phyloP scores from a whole-genome alignment of 2,329 filamentous ascomycete genomes.

The Colletotrichum lupini region DNA sequence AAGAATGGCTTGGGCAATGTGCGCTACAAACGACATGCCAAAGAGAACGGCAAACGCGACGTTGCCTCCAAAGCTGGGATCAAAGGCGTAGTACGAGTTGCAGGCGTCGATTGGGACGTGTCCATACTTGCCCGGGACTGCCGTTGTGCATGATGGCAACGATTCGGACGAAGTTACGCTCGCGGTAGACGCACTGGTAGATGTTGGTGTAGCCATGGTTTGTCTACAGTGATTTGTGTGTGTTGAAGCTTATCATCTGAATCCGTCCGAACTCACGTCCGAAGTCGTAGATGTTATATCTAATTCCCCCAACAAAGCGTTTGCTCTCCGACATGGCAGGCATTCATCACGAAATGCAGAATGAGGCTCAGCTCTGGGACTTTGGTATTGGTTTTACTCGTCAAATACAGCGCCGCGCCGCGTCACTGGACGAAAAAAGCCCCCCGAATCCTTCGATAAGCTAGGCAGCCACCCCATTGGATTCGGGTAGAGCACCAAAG shows the following conservation, averaged over 20 bases:
- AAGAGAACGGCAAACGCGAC: slow-evolving; percentile 46
- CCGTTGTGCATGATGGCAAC: slow-evolving; percentile 41
- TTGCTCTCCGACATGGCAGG: background rate
- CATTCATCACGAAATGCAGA: background rate
- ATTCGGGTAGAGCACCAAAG: background rate
- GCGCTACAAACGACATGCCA: slow-evolving; percentile 41
- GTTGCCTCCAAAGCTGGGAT: slow-evolving; percentile 48
- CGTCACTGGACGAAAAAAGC: slow-evolving; percentile 15
- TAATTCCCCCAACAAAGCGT: background rate
- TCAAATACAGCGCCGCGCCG: background rate
- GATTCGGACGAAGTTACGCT: slow-evolving; percentile 17
- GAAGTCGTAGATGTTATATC: slow-evolving; percentile 4
- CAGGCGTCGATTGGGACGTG: slow-evolving; percentile 45
- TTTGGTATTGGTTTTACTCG: background rate
- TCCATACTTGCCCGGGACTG: slow-evolving; percentile 46
- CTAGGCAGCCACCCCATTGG: background rate
- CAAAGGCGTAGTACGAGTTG: slow-evolving; percentile 46
- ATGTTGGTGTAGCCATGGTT: background rate
- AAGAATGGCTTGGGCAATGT: slow-evolving; percentile 43
- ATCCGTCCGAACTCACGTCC: slow-evolving; percentile 16
- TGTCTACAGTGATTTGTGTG: background rate
- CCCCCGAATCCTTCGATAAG: slow-evolving; percentile 4
- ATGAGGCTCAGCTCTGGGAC: slow-evolving; percentile 2
- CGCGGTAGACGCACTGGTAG: background rate
- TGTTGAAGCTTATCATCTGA: background rate